Base-by-base conservation (phyloP, 768 basidiomycete species). In the Crepidotus variabilis region DNA sequence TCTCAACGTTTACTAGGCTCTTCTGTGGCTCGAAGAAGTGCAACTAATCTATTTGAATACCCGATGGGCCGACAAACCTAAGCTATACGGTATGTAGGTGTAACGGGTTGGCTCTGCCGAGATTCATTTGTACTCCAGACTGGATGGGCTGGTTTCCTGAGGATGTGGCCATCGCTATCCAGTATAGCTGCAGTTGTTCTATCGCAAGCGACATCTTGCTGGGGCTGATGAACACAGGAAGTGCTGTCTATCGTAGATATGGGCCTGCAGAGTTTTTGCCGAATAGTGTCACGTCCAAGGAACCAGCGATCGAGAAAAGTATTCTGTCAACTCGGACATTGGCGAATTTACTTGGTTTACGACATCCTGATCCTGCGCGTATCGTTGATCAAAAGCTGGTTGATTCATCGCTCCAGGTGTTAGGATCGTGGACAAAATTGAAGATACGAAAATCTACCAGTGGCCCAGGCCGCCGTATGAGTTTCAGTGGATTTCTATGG, bases 201-300 rank as follows among this genome's bases (percentile, higher is more conserved):
- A 11, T 20, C 13, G 13, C 39, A 14, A 43, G 67, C 2, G 66
- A 69, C 2, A 50, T 72, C 13, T 70, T 71, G 56, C 46, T 65
- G 2, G 54, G 56, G 0, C 67, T 77, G 0, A 71, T 71, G 0
- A 77, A 76, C 52, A 71, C 74, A 1, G 71, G 65, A 0, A 60
- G 67, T 1, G 72, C 69, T 1, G 58, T 63, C 6, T 63, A 71
- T 34, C 67, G 69, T 16, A 59, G 66, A n/a, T 66, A 65, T 57
- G n/a, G 50, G 2, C 61, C 63, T 2, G 33, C 55, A 11, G 59
- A 59, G 1, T 54, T 52, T 10, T 52, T 67, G 16, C 63, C 65
- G 0, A 34, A 32, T 11, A 47, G 56, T 7, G 20, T 56, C 7
- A 22, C 61, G 13, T 45, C 48, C 20, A 53, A 59, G 43, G 35